Percentiles rank a stretch among this genome's conserved stretches.
Evolutionary conservation across 2,329 filamentous ascomycete genomes (phyloP).

Genomic region (Zymoseptoria crescenta): DNA sequence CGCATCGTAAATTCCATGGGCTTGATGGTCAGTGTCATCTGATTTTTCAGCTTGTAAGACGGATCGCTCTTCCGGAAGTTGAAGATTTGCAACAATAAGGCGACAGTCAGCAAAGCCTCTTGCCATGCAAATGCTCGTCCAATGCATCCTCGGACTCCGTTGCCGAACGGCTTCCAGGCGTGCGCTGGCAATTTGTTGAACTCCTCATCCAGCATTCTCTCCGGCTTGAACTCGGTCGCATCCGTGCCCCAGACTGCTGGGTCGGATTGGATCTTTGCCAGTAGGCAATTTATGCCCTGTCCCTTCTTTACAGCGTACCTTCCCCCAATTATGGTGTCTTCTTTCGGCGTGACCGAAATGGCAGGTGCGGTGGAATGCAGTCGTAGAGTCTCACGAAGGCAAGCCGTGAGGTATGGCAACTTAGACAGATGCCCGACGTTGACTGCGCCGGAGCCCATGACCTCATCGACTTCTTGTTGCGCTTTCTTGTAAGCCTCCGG

Average conservation of each 20-base stretch:
- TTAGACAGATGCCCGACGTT: slow-evolving; percentile 54
- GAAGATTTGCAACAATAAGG: slow-evolving; percentile 63
- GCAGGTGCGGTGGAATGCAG: slow-evolving; percentile 50
- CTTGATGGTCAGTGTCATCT: slow-evolving; percentile 54
- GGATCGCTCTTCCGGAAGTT: slow-evolving; percentile 57
- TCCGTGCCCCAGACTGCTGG: slow-evolving; percentile 57
- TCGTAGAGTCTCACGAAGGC: slow-evolving; percentile 59
- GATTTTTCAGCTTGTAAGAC: slow-evolving; percentile 48
- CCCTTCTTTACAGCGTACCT: slow-evolving; percentile 52
- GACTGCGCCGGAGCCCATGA: slow-evolving; percentile 53
- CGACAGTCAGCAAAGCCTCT: slow-evolving; percentile 55
- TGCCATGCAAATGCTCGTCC: slow-evolving; percentile 67
- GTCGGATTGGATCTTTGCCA: slow-evolving; percentile 53
- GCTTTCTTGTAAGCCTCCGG: slow-evolving; percentile 53
- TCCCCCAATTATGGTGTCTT: slow-evolving; percentile 44
- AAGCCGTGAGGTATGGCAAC: slow-evolving; percentile 58
- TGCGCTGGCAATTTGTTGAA: slow-evolving; percentile 43
- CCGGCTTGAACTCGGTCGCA: slow-evolving; percentile 58
- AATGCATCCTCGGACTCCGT: slow-evolving; percentile 63
- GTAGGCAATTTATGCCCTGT: slow-evolving; percentile 43
- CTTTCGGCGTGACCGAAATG: slow-evolving; percentile 48
- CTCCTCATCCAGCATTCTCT: slow-evolving; percentile 62
- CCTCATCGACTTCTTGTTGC: slow-evolving; percentile 59
- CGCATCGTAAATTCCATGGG: slow-evolving; percentile 56
- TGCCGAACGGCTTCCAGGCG: slow-evolving; percentile 55